These are phyloP conservation scores for Spathaspora boniae DNA, from an alignment of 805 yeast genomes.

Conservation along the genomic window DNA sequence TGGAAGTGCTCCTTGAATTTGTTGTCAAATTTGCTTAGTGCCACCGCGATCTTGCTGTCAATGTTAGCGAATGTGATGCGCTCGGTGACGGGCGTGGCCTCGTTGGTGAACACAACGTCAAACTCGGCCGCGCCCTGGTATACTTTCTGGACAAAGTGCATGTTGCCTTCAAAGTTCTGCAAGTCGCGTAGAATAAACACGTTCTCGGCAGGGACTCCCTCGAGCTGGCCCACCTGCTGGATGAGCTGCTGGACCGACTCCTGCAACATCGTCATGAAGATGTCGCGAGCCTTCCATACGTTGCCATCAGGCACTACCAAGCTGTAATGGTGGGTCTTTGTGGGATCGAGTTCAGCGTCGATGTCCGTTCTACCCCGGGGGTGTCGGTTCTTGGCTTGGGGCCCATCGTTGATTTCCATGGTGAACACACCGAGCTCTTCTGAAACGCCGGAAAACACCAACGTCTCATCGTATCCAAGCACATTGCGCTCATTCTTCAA, in stretches of 20 bases:
- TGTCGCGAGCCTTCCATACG: constrained; percentile 75
- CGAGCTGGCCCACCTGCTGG: constrained; percentile 19
- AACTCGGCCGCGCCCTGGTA: constrained; percentile 75
- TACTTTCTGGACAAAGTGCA: constrained; percentile 75
- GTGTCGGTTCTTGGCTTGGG: constrained; percentile 42
- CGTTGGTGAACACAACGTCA: constrained; percentile 58
- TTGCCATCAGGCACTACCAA: constrained; percentile 67
- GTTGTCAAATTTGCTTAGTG: constrained; percentile 40
- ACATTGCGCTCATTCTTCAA: constrained; percentile 22
- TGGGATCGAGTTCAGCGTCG: constrained; percentile 51
- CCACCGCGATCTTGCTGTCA: constrained; percentile 25
- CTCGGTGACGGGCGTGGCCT: constrained; percentile 34
- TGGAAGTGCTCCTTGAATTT: constrained; percentile 53
- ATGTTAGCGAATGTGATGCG: constrained; percentile 37
- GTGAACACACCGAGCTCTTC: constrained; percentile 66
- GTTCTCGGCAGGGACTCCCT: constrained; percentile 44
- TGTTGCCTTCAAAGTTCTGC: constrained; percentile 63
- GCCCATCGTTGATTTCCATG: constrained; percentile 56
- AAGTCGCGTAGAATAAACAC: constrained; percentile 56
- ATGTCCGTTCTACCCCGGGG: constrained; percentile 27
- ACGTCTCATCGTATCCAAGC: constrained; percentile 32
- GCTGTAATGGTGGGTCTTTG: constrained; percentile 61
- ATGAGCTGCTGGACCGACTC: constrained; percentile 58
- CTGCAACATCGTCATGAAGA: constrained; percentile 64
- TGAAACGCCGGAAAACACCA: constrained; percentile 44